Conservation (phyloP, 768 basidiomycete species). For the Mycena polygramma region DNA sequence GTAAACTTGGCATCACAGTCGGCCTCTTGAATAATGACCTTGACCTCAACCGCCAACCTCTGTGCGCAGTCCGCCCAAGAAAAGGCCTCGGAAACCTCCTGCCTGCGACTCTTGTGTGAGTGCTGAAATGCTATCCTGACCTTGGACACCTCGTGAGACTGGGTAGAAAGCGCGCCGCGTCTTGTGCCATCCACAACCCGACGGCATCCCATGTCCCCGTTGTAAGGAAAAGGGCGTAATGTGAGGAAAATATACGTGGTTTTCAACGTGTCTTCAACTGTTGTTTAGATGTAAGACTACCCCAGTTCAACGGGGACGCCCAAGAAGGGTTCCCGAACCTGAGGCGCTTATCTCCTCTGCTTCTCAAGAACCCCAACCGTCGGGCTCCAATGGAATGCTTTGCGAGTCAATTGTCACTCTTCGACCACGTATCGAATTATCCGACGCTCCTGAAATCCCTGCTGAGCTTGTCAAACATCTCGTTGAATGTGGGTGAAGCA, state of each 20-base stretch:
- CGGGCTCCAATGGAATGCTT: neutral
- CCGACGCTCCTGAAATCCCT: conserved; percentile 7
- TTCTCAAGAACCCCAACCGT: neutral
- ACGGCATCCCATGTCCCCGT: conserved; percentile 21
- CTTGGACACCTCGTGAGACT: too few relatives aligned
- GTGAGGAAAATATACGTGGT: neutral
- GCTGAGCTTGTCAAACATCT: conserved; percentile 21
- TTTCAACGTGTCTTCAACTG: too few relatives aligned
- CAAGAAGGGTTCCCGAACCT: neutral
- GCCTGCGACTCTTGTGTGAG: conserved; percentile 22
- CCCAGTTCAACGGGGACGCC: conserved; percentile 22
- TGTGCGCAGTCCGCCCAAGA: neutral
- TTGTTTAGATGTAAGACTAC: conserved; percentile 24
- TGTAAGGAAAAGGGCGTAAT: conserved; percentile 27
- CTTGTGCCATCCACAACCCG: conserved; percentile 21
- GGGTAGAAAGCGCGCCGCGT: conserved; percentile 12
- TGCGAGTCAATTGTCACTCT: neutral
- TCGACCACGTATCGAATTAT: neutral
- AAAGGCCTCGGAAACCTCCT: conserved; percentile 1
- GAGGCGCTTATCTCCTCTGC: neutral
- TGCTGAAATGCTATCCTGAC: too few relatives aligned
- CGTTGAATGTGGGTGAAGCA: conserved; percentile 16
- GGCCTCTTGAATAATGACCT: neutral
- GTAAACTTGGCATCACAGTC: neutral
- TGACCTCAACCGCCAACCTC: neutral